phyloP scores from a whole-genome alignment of 23 red algal genomes.

The Gracilaria gracilis region DNA sequence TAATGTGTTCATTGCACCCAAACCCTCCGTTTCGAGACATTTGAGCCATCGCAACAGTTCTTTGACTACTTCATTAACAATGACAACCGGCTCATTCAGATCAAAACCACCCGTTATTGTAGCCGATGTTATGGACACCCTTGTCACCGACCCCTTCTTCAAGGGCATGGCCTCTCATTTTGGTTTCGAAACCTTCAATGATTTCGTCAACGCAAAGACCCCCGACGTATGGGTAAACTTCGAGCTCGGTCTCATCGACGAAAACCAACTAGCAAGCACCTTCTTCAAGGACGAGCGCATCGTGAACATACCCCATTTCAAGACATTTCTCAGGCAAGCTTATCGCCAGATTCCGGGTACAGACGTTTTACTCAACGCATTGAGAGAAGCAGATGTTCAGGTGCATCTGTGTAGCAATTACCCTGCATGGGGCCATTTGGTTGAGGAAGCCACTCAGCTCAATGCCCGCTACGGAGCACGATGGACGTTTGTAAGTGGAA shows the following conservation, averaged over 20 bases:
- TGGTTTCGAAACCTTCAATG: slow-evolving; percentile 73
- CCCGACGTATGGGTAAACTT: slow-evolving; percentile 84
- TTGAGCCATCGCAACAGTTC: background rate
- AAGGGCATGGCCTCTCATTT: slow-evolving; percentile 91
- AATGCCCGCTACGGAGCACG: slow-evolving; percentile 57
- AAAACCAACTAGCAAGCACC: slow-evolving; percentile 33
- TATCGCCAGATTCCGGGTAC: slow-evolving; percentile 83
- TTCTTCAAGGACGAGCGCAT: slow-evolving; percentile 76
- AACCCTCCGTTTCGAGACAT: background rate
- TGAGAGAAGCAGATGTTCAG: slow-evolving; percentile 43
- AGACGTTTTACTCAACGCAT: slow-evolving; percentile 63
- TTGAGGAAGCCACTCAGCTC: slow-evolving; percentile 83
- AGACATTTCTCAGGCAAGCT: slow-evolving; percentile 65
- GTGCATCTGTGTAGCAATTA: slow-evolving; percentile 96
- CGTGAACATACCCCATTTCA: slow-evolving; percentile 71
- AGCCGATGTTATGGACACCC: slow-evolving; percentile 93
- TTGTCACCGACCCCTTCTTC: slow-evolving; percentile 95
- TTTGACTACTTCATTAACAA: background rate
- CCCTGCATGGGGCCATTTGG: slow-evolving; percentile 70
- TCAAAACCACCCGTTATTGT: slow-evolving; percentile 65
- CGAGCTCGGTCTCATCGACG: slow-evolving; percentile 77
- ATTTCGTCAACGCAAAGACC: slow-evolving; percentile 88
- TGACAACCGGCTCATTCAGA: background rate
- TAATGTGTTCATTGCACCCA: background rate
- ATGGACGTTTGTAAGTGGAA: slow-evolving; percentile 93